These are phyloP conservation scores for Talaromyces sp. DNA, from an alignment of 2,329 filamentous ascomycete genomes.

Conservation along the genomic window DNA sequence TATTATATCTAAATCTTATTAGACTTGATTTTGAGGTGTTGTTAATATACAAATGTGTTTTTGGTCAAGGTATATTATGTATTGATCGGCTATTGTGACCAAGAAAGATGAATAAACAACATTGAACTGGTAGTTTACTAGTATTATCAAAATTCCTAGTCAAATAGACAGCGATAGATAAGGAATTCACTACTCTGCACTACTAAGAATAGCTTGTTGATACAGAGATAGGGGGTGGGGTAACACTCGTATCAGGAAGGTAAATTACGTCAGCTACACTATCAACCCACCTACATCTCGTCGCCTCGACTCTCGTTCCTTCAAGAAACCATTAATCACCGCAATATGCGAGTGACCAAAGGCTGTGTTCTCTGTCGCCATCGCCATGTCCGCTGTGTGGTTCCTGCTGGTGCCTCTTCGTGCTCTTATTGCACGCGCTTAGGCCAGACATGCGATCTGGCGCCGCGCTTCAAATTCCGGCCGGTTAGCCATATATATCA, in stretches of 20 bases:
- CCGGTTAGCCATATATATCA: slow-evolving; percentile 30
- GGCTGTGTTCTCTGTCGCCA: slow-evolving; percentile 31
- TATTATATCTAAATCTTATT: no score
- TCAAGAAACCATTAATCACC: neutral
- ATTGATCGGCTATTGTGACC: neutral
- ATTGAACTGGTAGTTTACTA: neutral
- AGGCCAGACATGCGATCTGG: slow-evolving; percentile 24
- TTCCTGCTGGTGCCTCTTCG: slow-evolving; percentile 21
- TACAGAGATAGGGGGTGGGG: neutral
- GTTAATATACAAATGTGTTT: no score
- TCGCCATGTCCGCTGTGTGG: slow-evolving; percentile 31
- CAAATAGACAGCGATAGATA: neutral
- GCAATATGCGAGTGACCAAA: slow-evolving; percentile 11
- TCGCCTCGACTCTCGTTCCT: neutral
- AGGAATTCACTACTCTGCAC: neutral
- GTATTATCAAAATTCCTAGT: slow-evolving; percentile 47
- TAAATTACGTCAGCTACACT: neutral
- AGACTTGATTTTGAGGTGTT: no score
- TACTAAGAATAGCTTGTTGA: neutral
- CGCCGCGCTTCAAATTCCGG: slow-evolving; percentile 30
- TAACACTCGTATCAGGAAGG: neutral
- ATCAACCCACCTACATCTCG: neutral
- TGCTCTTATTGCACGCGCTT: slow-evolving; percentile 26
- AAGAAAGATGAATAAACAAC: neutral
- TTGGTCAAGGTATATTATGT: no score